Evolutionary conservation across 805 yeast genomes (phyloP).

Genomic region (Metschnikowia drakensbergensis): DNA sequence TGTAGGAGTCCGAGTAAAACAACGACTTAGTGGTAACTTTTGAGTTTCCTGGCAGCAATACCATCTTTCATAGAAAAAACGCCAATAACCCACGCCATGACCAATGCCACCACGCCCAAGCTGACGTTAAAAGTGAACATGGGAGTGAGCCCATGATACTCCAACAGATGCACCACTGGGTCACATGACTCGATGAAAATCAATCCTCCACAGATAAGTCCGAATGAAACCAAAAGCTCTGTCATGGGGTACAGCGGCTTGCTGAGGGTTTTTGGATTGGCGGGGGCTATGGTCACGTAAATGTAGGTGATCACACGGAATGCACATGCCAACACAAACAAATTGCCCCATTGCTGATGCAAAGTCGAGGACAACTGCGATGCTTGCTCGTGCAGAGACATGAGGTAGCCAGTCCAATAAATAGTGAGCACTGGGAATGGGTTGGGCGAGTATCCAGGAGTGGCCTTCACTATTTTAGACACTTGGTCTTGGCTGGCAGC

Average conservation of each 20-base stretch:
- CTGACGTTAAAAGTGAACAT: conserved; percentile 90
- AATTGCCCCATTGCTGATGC: conserved; percentile 90
- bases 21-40: background rate
- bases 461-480: conserved; percentile 25
- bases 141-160: conserved; percentile 74
- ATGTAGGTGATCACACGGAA: conserved; percentile 66
- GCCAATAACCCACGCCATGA: conserved; percentile 87
- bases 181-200: conserved; percentile 91
- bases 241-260: conserved; percentile 67
- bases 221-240: conserved; percentile 75
- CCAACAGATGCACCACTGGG: conserved; percentile 76
- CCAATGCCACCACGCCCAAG: conserved; percentile 69
- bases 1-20: background rate
- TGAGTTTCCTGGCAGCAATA: conserved; percentile 6
- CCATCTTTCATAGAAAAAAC: conserved; percentile 58
- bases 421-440: conserved; percentile 93
- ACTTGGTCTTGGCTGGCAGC: conserved; percentile 9
- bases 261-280: conserved; percentile 22
- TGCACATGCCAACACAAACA: conserved; percentile 77
- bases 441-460: conserved; percentile 84
- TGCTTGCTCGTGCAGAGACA: conserved; percentile 93
- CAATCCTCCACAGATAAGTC: conserved; percentile 82
- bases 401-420: conserved; percentile 93
- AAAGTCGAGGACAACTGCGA: conserved; percentile 70
- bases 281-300: conserved; percentile 41